These are phyloP conservation scores for Neurospora pannonica DNA, from an alignment of 495 filamentous ascomycete species.

Conservation along the genomic window DNA sequence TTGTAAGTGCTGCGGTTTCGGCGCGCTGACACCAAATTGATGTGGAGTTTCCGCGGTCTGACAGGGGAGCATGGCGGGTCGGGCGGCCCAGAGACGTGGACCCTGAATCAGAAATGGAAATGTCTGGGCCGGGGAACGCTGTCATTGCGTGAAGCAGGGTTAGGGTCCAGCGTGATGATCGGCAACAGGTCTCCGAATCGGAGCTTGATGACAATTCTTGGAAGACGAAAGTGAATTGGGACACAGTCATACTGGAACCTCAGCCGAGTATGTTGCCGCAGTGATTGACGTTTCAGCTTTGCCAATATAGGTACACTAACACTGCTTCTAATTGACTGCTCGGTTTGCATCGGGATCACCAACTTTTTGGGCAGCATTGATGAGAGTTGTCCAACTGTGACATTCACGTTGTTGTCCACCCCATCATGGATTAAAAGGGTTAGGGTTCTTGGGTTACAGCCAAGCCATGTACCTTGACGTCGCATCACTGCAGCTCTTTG, in stretches of 20 bases:
- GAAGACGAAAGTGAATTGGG: background rate
- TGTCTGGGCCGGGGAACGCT: background rate
- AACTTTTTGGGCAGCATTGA: background rate
- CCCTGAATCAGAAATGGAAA: background rate
- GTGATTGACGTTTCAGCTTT: background rate
- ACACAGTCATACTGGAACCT: background rate
- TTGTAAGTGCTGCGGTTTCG: background rate
- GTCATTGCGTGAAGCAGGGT: background rate
- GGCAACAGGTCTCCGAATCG: background rate
- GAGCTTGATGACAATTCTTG: background rate
- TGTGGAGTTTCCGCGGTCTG: background rate
- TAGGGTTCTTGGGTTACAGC: background rate
- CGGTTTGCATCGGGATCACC: background rate
- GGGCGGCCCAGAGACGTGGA: background rate
- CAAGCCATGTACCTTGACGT: background rate
- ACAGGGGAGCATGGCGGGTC: background rate
- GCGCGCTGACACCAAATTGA: background rate
- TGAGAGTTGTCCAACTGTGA: background rate
- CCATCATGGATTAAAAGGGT: background rate
- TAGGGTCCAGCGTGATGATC: background rate
- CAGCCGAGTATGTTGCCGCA: background rate
- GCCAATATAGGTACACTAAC: background rate
- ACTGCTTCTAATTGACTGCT: background rate
- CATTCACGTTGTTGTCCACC: background rate
- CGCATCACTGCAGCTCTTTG: background rate